Base-by-base conservation (phyloP, 2,329 filamentous ascomycete genomes). In the Hawksworthiomyces lignivorus region DNA sequence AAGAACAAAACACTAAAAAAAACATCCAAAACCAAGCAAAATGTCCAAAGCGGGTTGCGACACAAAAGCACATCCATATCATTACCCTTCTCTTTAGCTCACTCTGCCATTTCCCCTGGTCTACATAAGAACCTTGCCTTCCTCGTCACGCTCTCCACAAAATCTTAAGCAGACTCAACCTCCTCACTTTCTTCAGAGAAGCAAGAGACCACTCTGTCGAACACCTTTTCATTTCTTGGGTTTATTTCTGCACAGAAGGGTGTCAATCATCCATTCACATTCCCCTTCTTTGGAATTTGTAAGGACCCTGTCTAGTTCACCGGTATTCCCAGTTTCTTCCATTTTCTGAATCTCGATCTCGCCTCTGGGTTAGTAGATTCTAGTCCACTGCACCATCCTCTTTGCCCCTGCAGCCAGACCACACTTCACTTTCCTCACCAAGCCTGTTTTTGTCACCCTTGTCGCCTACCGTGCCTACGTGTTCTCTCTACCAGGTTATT, bases 61-160 rank as follows among this genome's bases (percentile, higher is more conserved):
- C 44, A 46, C 44, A 42, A 36, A 33, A 31, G 30, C 39, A 35
- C 31, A 36, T 24, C 32, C 21, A 49, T 47, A 47, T 48, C 43
- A 55, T 55, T 54, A 56, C 52, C 50, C 54, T 50, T 51, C 38
- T 39, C n/a, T 50, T 54, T 52, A 56, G 48, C 52, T 55, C 59
- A 52, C 55, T 54, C 57, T 59, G 55, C 53, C 54, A 44, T 53
- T 43, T 52, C 48, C 53, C 48, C 48, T 50, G 50, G 52, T 52
- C 44, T 52, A 51, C 49, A 51, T 54, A 52, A 51, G 50, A 51
- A 50, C 47, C 50, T 47, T 49, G 45, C 38, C 46, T 40, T 48
- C 49, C 51, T 44, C 40, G 22, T 38, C 20, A 36, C 39, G 18
- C 24, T 39, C 39, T 39, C 41, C 47, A 41, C 42, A 46, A 44